These are phyloP conservation scores for Alternaria gaisen DNA, from an alignment of 2,329 filamentous ascomycete species.

Conservation along the genomic window DNA sequence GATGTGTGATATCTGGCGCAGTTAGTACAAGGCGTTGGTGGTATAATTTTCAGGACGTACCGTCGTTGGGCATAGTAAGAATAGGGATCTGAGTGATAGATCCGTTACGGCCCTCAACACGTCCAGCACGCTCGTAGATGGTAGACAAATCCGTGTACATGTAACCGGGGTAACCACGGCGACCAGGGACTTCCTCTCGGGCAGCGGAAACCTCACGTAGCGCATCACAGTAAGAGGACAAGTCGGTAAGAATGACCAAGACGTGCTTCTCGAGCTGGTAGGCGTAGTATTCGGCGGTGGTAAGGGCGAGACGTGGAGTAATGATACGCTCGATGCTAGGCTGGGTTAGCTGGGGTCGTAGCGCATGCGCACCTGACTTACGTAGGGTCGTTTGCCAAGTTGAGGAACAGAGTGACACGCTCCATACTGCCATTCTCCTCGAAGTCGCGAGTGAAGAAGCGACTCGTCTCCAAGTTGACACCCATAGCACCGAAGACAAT, in stretches of 20 bases:
- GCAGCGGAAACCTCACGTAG: slow-evolving; percentile 98
- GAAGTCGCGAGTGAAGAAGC: slow-evolving; percentile 98
- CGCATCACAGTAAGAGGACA: slow-evolving; percentile 98
- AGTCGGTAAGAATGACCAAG: slow-evolving; percentile 95
- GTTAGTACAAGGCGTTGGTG: slow-evolving; percentile 20
- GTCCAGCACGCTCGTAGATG: slow-evolving; percentile 98
- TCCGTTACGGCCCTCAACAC: slow-evolving; percentile 95
- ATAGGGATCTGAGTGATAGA: slow-evolving; percentile 99
- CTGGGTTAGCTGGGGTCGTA: slow-evolving; percentile 26
- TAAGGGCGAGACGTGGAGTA: slow-evolving; percentile 95
- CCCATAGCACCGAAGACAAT: slow-evolving; percentile 99
- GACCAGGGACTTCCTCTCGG: slow-evolving; percentile 97
- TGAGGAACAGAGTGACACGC: slow-evolving; percentile 95
- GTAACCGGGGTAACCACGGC: slow-evolving; percentile 99
- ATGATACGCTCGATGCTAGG: slow-evolving; percentile 97
- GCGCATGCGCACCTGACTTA: slow-evolving; percentile 59
- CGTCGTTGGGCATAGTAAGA: slow-evolving; percentile 99
- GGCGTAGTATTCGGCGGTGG: slow-evolving; percentile 98
- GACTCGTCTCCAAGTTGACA: slow-evolving; percentile 98
- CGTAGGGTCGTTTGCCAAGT: slow-evolving; percentile 99
- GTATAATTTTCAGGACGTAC: slow-evolving; percentile 50
- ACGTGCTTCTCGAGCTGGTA: slow-evolving; percentile 99
- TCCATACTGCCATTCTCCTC: slow-evolving; percentile 99
- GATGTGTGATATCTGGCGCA: slow-evolving; percentile 87
- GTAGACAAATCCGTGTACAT: slow-evolving; percentile 99